Evolutionary conservation across 1,284 basidiomycete genomes (phyloP), one percentile per base, ranked within the genome.

Genomic region (Coniophora puteana): DNA sequence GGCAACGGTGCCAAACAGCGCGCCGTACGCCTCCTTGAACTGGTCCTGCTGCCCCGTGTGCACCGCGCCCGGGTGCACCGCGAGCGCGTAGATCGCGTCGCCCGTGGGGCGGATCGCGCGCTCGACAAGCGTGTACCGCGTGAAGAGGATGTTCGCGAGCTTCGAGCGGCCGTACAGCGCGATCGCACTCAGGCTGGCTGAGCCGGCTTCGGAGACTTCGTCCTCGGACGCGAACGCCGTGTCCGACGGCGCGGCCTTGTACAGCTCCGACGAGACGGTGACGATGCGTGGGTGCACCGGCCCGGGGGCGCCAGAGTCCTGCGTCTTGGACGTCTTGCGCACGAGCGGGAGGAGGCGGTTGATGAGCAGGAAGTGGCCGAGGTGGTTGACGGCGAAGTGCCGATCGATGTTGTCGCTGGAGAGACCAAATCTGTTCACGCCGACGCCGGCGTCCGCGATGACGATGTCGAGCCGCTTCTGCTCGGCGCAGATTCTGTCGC

Each of bases 21-120:
- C 51, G 12, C 66, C 67, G 49, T 67, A 68, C 7, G 65, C 61
- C 22, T 62, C 58, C 36, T 65, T 60, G 57, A 65, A 63, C 51
- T 71, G 63, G 14, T 66, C 55, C 47, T 72, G 67, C 53, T 71
- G 70, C 16, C 61, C 62, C 26, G 69, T 70, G 49, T 67, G 64
- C 33, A 71, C 65, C 5, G 62, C 62, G 12, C 69, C 68, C 2
- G 68, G 65, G 52, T 71, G 65, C 13, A 65, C 65, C 8, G 63
- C 58, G 40, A 67, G 46, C 24, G 63, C 64, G 43, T 61, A 61
- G 38, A 72, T 61, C 41, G 58, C 53, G 40, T 62, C 60, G 13
- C 43, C 21, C 14, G 42, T 45, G 7, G 55, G 54, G 43, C 56
- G 53, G 45, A 71, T 58, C 21, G 68, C 66, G 35, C 63, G 61